phyloP scores from a whole-genome alignment of 176 grass and related monocot species.

The Ananas comosus region DNA sequence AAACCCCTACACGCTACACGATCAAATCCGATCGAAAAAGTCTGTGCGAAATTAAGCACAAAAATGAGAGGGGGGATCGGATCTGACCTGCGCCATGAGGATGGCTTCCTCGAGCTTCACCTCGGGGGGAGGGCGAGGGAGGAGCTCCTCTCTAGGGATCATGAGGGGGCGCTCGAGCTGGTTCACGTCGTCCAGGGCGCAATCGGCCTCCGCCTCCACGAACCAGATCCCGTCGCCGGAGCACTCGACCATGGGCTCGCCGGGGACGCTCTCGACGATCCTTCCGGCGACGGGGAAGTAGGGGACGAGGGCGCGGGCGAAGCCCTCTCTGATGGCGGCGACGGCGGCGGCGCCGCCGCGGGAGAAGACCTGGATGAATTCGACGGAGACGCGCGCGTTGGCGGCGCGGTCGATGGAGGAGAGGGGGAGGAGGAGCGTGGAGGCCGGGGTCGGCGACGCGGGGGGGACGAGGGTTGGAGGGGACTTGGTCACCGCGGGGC shows the following conservation, averaged over 20 bases:
- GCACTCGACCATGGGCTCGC: conserved; percentile 48
- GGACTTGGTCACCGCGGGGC: conserved; percentile 32
- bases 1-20: background rate
- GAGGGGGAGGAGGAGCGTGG: conserved; percentile 32
- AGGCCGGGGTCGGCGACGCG: conserved; percentile 22
- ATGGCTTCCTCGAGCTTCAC: conserved; percentile 41
- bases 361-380: conserved; percentile 51
- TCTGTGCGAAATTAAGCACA: conserved; percentile 5
- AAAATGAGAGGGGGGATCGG: background rate
- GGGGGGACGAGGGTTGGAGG: conserved; percentile 30
- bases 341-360: conserved; percentile 3
- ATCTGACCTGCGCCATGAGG: conserved; percentile 51
- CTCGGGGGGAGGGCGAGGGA: conserved; percentile 38
- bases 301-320: conserved; percentile 45
- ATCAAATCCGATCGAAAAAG: conserved; percentile 16
- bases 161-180: conserved; percentile 58
- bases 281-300: conserved; percentile 61
- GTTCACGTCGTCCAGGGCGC: conserved; percentile 46
- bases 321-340: conserved; percentile 25
- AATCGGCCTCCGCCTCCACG: conserved; percentile 51
- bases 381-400: conserved; percentile 42
- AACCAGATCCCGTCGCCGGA: conserved; percentile 67
- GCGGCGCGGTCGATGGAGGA: conserved; percentile 56
- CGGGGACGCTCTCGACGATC: conserved; percentile 31
- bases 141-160: conserved; percentile 58